Conservation (phyloP, 2,329 filamentous ascomycete species). For the Botrytis sinoallii region DNA sequence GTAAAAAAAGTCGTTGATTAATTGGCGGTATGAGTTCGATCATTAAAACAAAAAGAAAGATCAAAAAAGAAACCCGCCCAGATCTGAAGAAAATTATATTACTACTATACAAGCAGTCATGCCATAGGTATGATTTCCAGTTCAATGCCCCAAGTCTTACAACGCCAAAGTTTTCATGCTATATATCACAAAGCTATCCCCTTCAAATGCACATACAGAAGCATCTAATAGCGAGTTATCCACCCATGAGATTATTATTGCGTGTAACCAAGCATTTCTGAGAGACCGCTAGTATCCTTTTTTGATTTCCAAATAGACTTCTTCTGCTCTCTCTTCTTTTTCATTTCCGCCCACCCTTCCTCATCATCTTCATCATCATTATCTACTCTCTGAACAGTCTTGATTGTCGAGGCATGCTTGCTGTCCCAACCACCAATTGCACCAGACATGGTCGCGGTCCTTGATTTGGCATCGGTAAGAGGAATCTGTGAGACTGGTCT, state of each 20-base stretch:
- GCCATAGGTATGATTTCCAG: conserved; percentile 17
- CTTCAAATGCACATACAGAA: conserved; percentile 21
- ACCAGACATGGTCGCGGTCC: conserved; percentile 36
- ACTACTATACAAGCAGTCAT: conserved; percentile 23
- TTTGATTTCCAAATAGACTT: conserved; percentile 63
- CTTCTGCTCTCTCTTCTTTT: conserved; percentile 66
- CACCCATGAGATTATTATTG: conserved; percentile 27
- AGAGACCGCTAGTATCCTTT: conserved; percentile 43
- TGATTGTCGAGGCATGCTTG: conserved; percentile 42
- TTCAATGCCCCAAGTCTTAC: conserved; percentile 21
- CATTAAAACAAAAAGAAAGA: conserved; percentile 9
- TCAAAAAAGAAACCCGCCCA: conserved; percentile 9
- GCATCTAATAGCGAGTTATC: conserved; percentile 13
- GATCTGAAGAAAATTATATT: conserved; percentile 20
- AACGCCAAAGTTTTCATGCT: conserved; percentile 22
- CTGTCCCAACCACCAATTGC: conserved; percentile 34
- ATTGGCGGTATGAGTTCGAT: neutral
- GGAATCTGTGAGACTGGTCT: conserved; percentile 75
- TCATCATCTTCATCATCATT: conserved; percentile 58
- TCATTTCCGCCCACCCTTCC: conserved; percentile 69
- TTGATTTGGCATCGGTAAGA: conserved; percentile 36
- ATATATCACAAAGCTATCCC: conserved; percentile 19
- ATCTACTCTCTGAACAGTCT: conserved; percentile 41
- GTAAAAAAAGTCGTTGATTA: neutral
- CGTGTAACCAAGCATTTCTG: conserved; percentile 35